A percentile compares a stretch with the other conserved stretches of the same genome.
These are phyloP conservation scores for Nowakowskiella sp. DNA, from an alignment of 192 early-diverging fungal species.

Conservation along the genomic window DNA sequence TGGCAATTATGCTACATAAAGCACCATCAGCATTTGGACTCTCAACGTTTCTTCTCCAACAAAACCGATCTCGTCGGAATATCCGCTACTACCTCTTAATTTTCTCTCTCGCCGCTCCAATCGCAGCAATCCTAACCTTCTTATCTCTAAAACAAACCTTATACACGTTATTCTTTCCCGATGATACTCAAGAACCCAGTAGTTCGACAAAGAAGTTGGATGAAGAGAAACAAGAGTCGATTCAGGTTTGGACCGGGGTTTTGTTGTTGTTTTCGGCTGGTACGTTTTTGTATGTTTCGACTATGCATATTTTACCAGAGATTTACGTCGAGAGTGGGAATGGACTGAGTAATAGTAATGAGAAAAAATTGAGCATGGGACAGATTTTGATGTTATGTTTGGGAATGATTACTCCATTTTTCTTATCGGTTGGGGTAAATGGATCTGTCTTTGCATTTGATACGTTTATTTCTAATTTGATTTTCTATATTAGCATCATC, in stretches of 20 bases:
- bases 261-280: slow-evolving; percentile 80
- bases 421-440: slow-evolving; percentile 19
- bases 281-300: slow-evolving; percentile 83
- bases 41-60: slow-evolving; percentile 73
- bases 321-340: slow-evolving; percentile 25
- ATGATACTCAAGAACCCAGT: background rate
- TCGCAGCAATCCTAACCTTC: slow-evolving; percentile 64
- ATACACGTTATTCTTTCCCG: slow-evolving; percentile 3
- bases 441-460: no score
- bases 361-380: slow-evolving; percentile 22
- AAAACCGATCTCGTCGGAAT: slow-evolving; percentile 41
- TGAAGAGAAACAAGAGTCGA: slow-evolving; percentile 22
- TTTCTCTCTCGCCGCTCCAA: slow-evolving; percentile 78
- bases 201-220: slow-evolving; percentile 20
- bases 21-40: slow-evolving; percentile 90
- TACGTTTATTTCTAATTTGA: background rate
- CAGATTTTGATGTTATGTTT: slow-evolving; percentile 40
- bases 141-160: slow-evolving; percentile 16
- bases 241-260: slow-evolving; percentile 72
- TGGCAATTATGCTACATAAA: slow-evolving; percentile 95
- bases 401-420: slow-evolving; percentile 41
- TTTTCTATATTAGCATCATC: no score
- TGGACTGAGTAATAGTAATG: slow-evolving; percentile 6
- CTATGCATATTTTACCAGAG: slow-evolving; percentile 71
- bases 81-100: slow-evolving; percentile 63